Conservation (phyloP, 1,139 yeast genomes). For the Spathaspora sp. region DNA sequence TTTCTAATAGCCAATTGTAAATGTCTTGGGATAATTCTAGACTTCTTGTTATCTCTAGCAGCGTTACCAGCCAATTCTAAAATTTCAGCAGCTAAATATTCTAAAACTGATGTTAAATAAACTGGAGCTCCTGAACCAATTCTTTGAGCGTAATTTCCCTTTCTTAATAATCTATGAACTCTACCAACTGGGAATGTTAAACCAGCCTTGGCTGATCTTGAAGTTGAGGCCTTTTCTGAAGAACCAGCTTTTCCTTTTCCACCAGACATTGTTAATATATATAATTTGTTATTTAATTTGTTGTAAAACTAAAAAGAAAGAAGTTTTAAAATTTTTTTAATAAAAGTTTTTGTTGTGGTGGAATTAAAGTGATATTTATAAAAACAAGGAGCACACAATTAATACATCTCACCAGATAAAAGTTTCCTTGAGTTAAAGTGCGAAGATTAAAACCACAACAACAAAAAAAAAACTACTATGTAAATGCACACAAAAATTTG, state of each 20-base stretch:
- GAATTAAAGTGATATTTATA: conserved; percentile 5
- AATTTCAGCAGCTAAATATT: conserved; percentile 54
- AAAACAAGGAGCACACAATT: background rate
- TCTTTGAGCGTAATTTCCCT: conserved; percentile 57
- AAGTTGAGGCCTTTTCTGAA: conserved; percentile 52
- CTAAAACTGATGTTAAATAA: conserved; percentile 52
- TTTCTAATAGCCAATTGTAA: conserved; percentile 56
- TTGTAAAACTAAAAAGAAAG: conserved; percentile 9
- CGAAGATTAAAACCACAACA: background rate
- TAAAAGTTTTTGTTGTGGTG: background rate
- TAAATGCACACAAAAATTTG: background rate
- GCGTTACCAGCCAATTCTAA: conserved; percentile 59
- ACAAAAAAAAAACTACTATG: background rate
- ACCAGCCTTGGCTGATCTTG: conserved; percentile 56
- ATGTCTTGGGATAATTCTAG: conserved; percentile 57
- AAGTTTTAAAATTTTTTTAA: conserved; percentile 7
- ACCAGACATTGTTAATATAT: conserved; percentile 42
- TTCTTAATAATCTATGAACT: conserved; percentile 55
- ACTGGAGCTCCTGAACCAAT: conserved; percentile 59
- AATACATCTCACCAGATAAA: background rate
- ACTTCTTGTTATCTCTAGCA: conserved; percentile 57
- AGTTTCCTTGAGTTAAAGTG: background rate
- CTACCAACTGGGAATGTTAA: conserved; percentile 58
- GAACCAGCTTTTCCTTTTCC: conserved; percentile 57
- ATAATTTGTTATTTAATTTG: conserved; percentile 11